Evolutionary conservation across 2,329 filamentous ascomycete genomes (phyloP).

Genomic region (Beauveria varroae): DNA sequence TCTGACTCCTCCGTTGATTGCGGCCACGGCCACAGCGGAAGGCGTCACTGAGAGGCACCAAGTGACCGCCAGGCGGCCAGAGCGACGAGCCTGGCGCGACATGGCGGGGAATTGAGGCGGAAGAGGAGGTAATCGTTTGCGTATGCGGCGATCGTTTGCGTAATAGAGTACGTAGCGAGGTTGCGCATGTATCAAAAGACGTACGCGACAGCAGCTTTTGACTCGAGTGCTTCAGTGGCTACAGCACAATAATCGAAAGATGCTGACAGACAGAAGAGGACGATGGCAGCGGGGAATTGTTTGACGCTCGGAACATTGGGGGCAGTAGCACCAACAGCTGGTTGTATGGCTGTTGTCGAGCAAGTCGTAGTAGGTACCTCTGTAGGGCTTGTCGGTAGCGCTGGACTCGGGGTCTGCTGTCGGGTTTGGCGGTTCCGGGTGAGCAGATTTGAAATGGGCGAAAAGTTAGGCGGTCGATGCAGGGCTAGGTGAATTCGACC

Average conservation of each 20-base stretch:
- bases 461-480: too few species aligned
- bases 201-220: too few species aligned
- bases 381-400: too few species aligned
- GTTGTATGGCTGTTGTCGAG: too few species aligned
- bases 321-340: not conserved
- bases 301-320: not conserved
- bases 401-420: too few species aligned
- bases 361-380: too few species aligned
- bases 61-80: constrained; percentile 4
- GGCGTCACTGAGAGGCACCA: constrained; percentile 10
- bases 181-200: too few species aligned
- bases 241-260: not conserved
- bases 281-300: not conserved
- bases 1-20: not conserved
- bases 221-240: too few species aligned
- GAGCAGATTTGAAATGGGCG: not conserved
- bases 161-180: too few species aligned
- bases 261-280: not conserved
- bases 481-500: too few species aligned
- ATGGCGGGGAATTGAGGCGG: not conserved
- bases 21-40: not conserved
- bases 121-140: not conserved
- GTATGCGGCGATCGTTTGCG: not conserved
- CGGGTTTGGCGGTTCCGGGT: not conserved
- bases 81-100: constrained; percentile 8